Conservation (phyloP, 2,329 filamentous ascomycete genomes). For the Claviceps sp. region DNA sequence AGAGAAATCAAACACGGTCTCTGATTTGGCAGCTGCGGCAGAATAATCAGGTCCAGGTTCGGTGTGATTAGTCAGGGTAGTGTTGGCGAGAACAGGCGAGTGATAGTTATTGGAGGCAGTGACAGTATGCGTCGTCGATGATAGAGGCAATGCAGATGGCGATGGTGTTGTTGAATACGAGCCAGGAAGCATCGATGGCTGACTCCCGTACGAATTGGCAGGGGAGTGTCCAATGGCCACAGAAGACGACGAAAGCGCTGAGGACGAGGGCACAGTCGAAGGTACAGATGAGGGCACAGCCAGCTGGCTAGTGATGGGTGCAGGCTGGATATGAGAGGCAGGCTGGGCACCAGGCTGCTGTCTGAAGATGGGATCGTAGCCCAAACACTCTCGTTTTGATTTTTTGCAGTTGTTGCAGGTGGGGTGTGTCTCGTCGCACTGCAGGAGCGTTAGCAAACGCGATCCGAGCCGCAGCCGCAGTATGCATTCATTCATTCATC, state of each 20-base stretch:
- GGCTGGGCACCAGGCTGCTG: slow-evolving; percentile 60
- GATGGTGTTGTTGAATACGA: slow-evolving; percentile 23
- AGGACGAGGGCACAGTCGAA: slow-evolving; percentile 13
- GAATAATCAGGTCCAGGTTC: slow-evolving; percentile 34
- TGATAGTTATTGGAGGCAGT: slow-evolving; percentile 19
- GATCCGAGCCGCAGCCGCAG: slow-evolving; percentile 1
- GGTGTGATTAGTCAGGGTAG: slow-evolving; percentile 13
- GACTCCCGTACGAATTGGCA: slow-evolving; percentile 30
- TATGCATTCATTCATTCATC: neutral
- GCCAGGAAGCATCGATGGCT: slow-evolving; percentile 30
- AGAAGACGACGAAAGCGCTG: slow-evolving; percentile 8
- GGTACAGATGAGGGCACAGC: slow-evolving; percentile 20
- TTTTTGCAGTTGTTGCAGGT: slow-evolving; percentile 84
- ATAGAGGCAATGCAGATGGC: slow-evolving; percentile 19
- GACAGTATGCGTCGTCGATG: slow-evolving; percentile 10
- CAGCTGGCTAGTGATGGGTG: slow-evolving; percentile 16
- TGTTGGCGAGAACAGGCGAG: slow-evolving; percentile 19
- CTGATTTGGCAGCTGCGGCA: slow-evolving; percentile 29
- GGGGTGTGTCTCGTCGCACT: slow-evolving; percentile 96
- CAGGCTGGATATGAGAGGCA: slow-evolving; percentile 38
- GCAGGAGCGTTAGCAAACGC: slow-evolving; percentile 3
- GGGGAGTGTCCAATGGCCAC: slow-evolving; percentile 14
- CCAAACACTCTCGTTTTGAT: slow-evolving; percentile 74
- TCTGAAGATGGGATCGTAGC: slow-evolving; percentile 82
- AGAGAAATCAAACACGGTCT: slow-evolving; percentile 34